phyloP scores from a whole-genome alignment of 2,329 filamentous ascomycete species.

The Periconia sp. region DNA sequence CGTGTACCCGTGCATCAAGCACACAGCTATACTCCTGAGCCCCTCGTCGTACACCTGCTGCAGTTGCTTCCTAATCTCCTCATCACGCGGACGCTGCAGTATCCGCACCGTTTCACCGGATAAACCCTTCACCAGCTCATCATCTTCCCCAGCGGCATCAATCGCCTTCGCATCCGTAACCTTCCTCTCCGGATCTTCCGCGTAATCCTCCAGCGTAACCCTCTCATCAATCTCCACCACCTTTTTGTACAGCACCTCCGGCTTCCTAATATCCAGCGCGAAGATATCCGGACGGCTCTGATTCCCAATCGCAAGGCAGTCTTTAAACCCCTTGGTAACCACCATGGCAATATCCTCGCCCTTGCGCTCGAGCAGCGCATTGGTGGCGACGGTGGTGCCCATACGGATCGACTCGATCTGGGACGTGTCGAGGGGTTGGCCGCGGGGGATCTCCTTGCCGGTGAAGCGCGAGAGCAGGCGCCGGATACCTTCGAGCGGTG shows the following conservation, averaged over 20 bases:
- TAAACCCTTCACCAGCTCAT: conserved; percentile 67
- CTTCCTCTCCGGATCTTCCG: conserved; percentile 74
- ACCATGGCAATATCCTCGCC: conserved; percentile 86
- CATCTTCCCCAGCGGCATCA: conserved; percentile 47
- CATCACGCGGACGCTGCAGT: conserved; percentile 62
- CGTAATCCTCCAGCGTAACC: conserved; percentile 88
- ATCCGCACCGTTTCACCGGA: conserved; percentile 76
- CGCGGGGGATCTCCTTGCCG: conserved; percentile 73
- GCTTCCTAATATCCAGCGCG: conserved; percentile 82
- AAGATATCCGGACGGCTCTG: conserved; percentile 90
- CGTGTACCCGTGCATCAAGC: conserved; percentile 89
- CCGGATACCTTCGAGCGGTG: conserved; percentile 86
- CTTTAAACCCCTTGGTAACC: conserved; percentile 83
- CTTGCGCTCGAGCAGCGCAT: conserved; percentile 86
- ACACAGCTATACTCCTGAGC: conserved; percentile 82
- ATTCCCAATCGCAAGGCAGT: conserved; percentile 87
- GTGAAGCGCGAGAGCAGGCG: conserved; percentile 80
- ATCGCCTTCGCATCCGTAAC: conserved; percentile 59
- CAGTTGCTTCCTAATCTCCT: conserved; percentile 61
- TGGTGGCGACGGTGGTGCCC: conserved; percentile 94
- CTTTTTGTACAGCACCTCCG: conserved; percentile 80
- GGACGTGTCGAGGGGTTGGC: conserved; percentile 76
- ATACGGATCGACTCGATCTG: conserved; percentile 90
- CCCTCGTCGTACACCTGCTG: conserved; percentile 69
- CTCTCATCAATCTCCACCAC: conserved; percentile 91